Percentiles rank a stretch among this genome's conserved stretches.
Evolutionary conservation across 2,329 filamentous ascomycete genomes (phyloP).

Genomic region (Xylaria sp.): DNA sequence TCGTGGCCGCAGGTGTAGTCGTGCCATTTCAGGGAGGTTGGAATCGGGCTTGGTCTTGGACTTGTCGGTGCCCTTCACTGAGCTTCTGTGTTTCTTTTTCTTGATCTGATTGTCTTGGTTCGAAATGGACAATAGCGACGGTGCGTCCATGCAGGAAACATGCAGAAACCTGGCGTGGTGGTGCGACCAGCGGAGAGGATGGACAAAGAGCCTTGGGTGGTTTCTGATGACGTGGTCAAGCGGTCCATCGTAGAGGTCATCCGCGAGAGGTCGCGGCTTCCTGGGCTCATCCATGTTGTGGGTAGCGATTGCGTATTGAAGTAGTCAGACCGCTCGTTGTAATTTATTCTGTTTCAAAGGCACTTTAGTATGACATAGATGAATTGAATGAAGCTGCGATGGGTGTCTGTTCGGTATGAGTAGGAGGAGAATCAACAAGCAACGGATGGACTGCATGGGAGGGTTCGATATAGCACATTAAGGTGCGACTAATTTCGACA

Average conservation of each 20-base stretch:
- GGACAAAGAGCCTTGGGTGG: conserved; percentile 19
- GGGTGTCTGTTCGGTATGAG: neutral
- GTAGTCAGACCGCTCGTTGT: neutral
- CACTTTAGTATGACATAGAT: neutral
- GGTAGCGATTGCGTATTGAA: neutral
- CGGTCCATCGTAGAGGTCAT: conserved; percentile 16
- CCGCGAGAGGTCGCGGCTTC: neutral
- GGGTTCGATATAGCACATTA: too few species aligned
- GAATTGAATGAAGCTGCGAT: neutral
- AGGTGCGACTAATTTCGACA: neutral
- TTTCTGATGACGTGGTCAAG: conserved; percentile 24
- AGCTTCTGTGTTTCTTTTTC: neutral
- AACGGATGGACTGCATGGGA: too few species aligned
- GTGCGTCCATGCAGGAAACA: conserved; percentile 14
- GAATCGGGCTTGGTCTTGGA: neutral
- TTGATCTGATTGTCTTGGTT: neutral
- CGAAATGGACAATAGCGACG: too few species aligned
- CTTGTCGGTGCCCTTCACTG: neutral
- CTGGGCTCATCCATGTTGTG: neutral
- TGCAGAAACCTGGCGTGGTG: conserved; percentile 2
- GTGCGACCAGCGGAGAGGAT: conserved; percentile 5
- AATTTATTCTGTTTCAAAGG: neutral
- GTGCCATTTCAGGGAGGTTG: neutral
- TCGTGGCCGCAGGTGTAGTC: neutral
- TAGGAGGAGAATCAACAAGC: too few species aligned